Evolutionary conservation across 1,139 yeast genomes (phyloP), one percentile per base, ranked within the genome.

Genomic region (Hyphopichia wangnamkhiaoensis): DNA sequence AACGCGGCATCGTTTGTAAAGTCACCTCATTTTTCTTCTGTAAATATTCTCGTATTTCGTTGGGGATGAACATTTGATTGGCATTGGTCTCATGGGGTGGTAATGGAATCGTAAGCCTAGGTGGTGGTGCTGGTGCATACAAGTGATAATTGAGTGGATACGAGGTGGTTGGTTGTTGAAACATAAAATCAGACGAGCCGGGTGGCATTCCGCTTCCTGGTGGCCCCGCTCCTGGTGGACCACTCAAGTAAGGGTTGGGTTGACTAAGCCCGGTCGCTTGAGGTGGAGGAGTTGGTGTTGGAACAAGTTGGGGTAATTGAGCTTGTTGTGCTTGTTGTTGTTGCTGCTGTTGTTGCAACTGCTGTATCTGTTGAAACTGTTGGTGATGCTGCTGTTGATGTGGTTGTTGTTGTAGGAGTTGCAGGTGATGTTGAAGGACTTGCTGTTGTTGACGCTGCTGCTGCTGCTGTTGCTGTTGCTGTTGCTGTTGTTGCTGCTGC

Each of bases 71-170:
- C 58, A 91, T 72, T 45, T 76, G 78, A 43, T 78, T 79, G 4
- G 84, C 79, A 31, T 79, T 79, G 35, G 89, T 76, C 61, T 89
- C 91, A 57, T 89, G 80, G 1, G 86, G 79, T 32, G 78, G 75
- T 45, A 84, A 64, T 4, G 83, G 82, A 8, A 78, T 62, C 15
- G 75, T 69, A 42, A 80, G 62, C 47, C 86, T 80, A 20, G 91
- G 91, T 4, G 95, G 94, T 3, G 95, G 88, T 15, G 80, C 78
- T 1, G 98, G 97, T 0, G 97, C 95, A 61, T 91, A 91, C 35
- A 90, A 64, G 61, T 91, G 96, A 56, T 88, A 87, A 53, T 90
- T 93, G 36, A 89, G 67, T 1, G 96, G 93, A 50, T 71, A 84
- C 34, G 63, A 51, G 4, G 55, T 42, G 16, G 57, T 46, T 19